Base-by-base conservation (phyloP, 1,139 yeast species). In the Candida frijolesensis region DNA sequence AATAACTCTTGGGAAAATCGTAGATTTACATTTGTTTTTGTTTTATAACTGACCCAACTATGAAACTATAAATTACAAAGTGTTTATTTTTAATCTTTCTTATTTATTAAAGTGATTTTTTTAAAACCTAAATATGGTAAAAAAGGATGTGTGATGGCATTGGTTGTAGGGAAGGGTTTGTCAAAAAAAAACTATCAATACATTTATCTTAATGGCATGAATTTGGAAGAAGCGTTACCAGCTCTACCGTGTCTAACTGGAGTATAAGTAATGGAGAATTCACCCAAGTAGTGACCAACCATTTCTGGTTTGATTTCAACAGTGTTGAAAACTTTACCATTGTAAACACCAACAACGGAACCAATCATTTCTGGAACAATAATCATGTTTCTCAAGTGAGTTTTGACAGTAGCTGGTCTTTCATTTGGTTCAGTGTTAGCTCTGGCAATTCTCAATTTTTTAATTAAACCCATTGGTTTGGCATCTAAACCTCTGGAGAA, bases 211-310 rank as follows among this genome's bases (percentile, higher is more conserved):
- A 76, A 74, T 70, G 92, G 91, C 72, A 85, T 84, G 85, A 86
- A 83, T 83, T 89, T 82, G 69, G 92, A 80, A 70, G 95, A 85
- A 79, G 89, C 85, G 78, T 89, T 87, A 86, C 96, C 96, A 72
- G 97, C 96, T 86, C 96, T 91, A 84, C 98, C 98, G 85, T 92
- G 98, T 86, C 96, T 89, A 77, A 94, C 98, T 75, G 99, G 99
- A 79, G 96, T 89, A 86, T 95, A 95, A 72, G 99, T 83, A 81
- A 95, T 94, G 74, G 99, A 94, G 89, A 95, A 94, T 84, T 95
- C 99, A 83, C 97, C 99, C 73, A 95, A 89, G 95, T 95, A 95
- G 88, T 92, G 97, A 76, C 99, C 99, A 75, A 92, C 92, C 99
- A 95, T 94, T 84, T 95, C 99, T 72, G 99, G 97, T 80, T 84